Base-by-base conservation (phyloP, 805 yeast species). In the Saccharomycopsis oosterbeekiorum region DNA sequence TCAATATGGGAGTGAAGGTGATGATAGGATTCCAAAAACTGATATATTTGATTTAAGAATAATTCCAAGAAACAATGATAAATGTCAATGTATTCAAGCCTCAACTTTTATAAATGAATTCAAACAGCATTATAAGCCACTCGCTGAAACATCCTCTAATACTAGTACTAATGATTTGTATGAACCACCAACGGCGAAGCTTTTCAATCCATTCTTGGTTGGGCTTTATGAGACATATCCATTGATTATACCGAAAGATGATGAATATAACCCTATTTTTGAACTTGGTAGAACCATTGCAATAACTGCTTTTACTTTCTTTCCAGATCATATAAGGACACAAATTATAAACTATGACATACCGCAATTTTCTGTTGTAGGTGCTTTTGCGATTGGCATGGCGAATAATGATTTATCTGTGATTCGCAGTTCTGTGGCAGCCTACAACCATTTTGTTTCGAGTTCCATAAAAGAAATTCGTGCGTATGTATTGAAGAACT, bases 261-360 rank as follows among this genome's bases (percentile, higher is more conserved):
- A 82, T 59, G 84, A 80, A 62, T 75, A 83, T 50, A 84, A 85
- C 67, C 89, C 91, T 4, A 73, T 84, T 55, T 79, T 76, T 57
- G 93, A 87, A 66, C 76, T 86, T 59, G 85, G 83, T 4, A 75
- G 75, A 60, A 68, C 72, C 34, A 80, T 81, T 79, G 82, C 77
- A 57, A 59, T 78, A 42, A 68, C 73, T 15, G 74, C 83, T 0
- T 36, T 68, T 26, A 66, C 70, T 11, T 80, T 71, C 64, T 72
- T 81, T 39, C 83, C 83, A 0, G 70, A 71, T 17, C 69, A 69
- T 1, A 70, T 73, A 50, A 67, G 68, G 50, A 43, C 60, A 6
- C 65, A 72, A 63, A 73, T 78, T 37, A 68, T 74, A 42, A 70
- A 78, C 58, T 69, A 74, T 19, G 63, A 69, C 19, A 65, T 69